Conservation (phyloP, 2,329 filamentous ascomycete species). For the Pyrenochaeta sp. region DNA sequence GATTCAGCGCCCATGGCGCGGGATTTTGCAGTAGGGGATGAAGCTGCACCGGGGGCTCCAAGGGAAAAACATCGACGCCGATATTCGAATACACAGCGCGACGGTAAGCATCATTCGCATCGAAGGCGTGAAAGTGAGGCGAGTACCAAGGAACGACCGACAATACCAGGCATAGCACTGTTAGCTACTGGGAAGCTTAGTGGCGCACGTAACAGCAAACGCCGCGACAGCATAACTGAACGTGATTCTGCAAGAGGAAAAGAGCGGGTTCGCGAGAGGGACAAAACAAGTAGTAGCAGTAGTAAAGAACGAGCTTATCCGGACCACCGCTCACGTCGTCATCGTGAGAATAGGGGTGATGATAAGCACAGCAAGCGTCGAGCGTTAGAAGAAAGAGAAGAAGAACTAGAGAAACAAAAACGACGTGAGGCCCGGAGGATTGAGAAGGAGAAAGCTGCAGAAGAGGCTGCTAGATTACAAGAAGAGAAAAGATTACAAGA, state of each 20-base stretch:
- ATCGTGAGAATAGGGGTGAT: slow-evolving; percentile 36
- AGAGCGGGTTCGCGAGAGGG: slow-evolving; percentile 27
- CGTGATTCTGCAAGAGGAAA: slow-evolving; percentile 33
- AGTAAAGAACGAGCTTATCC: slow-evolving; percentile 39
- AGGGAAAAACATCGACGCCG: slow-evolving; percentile 40
- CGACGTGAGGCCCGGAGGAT: slow-evolving; percentile 40
- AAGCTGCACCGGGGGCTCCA: slow-evolving; percentile 25
- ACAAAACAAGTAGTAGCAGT: slow-evolving; percentile 34
- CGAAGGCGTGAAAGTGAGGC: slow-evolving; percentile 44
- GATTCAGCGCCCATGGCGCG: slow-evolving; percentile 24
- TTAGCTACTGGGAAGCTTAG: slow-evolving; percentile 31
- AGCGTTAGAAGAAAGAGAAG: slow-evolving; percentile 33
- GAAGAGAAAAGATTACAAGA: slow-evolving; percentile 13
- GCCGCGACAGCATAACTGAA: slow-evolving; percentile 45
- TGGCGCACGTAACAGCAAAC: slow-evolving; percentile 33
- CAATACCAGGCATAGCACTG: slow-evolving; percentile 21
- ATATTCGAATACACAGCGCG: slow-evolving; percentile 40
- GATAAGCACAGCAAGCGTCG: slow-evolving; percentile 42
- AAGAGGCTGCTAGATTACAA: slow-evolving; percentile 32
- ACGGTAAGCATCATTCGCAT: slow-evolving; percentile 36
- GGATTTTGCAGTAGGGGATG: slow-evolving; percentile 39
- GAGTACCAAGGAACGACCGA: slow-evolving; percentile 37
- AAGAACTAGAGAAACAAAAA: slow-evolving; percentile 35
- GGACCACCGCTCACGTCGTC: slow-evolving; percentile 37
- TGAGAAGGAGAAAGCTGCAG: slow-evolving; percentile 36